phyloP scores from a whole-genome alignment of 2,329 filamentous ascomycete species.

The Diplocarpon mali region DNA sequence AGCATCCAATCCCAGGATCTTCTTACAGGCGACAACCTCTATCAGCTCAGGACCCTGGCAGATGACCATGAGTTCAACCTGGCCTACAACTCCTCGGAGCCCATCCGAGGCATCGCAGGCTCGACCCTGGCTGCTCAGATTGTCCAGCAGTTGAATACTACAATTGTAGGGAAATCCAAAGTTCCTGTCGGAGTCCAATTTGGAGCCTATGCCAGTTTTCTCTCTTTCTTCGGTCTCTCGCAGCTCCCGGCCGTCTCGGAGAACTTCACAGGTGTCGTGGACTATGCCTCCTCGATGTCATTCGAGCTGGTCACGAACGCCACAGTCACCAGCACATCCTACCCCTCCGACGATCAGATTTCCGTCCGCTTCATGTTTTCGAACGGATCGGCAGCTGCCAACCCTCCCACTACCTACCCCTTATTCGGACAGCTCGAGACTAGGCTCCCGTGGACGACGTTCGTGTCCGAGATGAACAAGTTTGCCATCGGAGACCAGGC shows the following conservation, averaged over 20 bases:
- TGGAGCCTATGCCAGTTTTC: slow-evolving; percentile 50
- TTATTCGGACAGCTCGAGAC: slow-evolving; percentile 47
- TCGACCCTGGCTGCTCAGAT: slow-evolving; percentile 46
- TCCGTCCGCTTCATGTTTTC: slow-evolving; percentile 50
- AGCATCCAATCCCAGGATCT: slow-evolving; percentile 47
- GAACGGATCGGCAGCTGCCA: slow-evolving; percentile 41
- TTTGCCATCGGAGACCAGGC: slow-evolving; percentile 55
- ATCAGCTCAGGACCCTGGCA: slow-evolving; percentile 61
- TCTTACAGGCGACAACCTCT: slow-evolving; percentile 46
- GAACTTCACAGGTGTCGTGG: slow-evolving; percentile 66
- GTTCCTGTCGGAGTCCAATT: slow-evolving; percentile 43
- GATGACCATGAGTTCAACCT: slow-evolving; percentile 73
- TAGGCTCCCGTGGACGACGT: slow-evolving; percentile 56
- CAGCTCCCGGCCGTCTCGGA: slow-evolving; percentile 38
- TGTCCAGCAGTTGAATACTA: slow-evolving; percentile 37
- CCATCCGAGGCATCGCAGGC: slow-evolving; percentile 46
- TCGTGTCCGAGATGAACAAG: slow-evolving; percentile 49
- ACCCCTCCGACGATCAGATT: slow-evolving; percentile 39
- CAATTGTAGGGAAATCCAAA: slow-evolving; percentile 35
- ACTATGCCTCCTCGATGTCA: slow-evolving; percentile 72
- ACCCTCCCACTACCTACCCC: slow-evolving; percentile 37
- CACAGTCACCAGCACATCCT: slow-evolving; percentile 33
- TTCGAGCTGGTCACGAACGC: slow-evolving; percentile 60
- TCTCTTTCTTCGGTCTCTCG: slow-evolving; percentile 51
- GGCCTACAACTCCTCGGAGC: slow-evolving; percentile 68